These are phyloP conservation scores for Colletotrichum australisinense DNA, from an alignment of 2,329 filamentous ascomycete species.

Conservation along the genomic window DNA sequence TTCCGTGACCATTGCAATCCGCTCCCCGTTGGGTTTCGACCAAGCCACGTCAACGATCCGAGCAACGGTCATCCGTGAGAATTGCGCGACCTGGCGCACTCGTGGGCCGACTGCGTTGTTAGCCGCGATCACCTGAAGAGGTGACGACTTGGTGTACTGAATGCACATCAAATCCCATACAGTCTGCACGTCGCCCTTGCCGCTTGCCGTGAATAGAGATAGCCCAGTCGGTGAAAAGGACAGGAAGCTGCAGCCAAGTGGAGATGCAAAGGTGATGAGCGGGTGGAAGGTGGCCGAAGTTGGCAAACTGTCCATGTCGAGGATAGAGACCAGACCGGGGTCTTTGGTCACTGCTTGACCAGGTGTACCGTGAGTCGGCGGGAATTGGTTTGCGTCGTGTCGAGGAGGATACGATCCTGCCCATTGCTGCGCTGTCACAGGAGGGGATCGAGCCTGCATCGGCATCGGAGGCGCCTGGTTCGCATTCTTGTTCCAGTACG, in stretches of 20 bases:
- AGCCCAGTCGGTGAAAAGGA: slow-evolving; percentile 82
- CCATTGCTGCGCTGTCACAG: slow-evolving; percentile 59
- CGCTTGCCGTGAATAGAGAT: slow-evolving; percentile 81
- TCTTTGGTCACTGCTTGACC: slow-evolving; percentile 71
- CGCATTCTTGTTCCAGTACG: slow-evolving; percentile 77
- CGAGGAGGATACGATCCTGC: slow-evolving; percentile 55
- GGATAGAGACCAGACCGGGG: slow-evolving; percentile 78
- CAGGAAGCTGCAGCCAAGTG: slow-evolving; percentile 82
- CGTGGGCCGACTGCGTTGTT: slow-evolving; percentile 62
- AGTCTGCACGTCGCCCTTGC: slow-evolving; percentile 84
- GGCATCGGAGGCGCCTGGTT: slow-evolving; percentile 56
- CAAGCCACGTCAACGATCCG: slow-evolving; percentile 92
- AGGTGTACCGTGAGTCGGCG: slow-evolving; percentile 77
- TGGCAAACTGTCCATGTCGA: slow-evolving; percentile 74
- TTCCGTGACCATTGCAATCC: slow-evolving; percentile 89
- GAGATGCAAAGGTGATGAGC: slow-evolving; percentile 76
- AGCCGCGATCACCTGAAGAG: slow-evolving; percentile 61
- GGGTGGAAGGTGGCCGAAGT: slow-evolving; percentile 67
- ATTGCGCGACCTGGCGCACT: slow-evolving; percentile 88
- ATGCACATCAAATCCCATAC: slow-evolving; percentile 83
- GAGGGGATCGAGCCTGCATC: slow-evolving; percentile 57
- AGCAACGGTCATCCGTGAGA: slow-evolving; percentile 90
- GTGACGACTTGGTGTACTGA: slow-evolving; percentile 71
- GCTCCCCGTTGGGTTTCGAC: slow-evolving; percentile 84
- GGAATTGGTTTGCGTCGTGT: slow-evolving; percentile 69